Conservation (phyloP, 805 yeast species). For the Pachysolen tannophilus region DNA sequence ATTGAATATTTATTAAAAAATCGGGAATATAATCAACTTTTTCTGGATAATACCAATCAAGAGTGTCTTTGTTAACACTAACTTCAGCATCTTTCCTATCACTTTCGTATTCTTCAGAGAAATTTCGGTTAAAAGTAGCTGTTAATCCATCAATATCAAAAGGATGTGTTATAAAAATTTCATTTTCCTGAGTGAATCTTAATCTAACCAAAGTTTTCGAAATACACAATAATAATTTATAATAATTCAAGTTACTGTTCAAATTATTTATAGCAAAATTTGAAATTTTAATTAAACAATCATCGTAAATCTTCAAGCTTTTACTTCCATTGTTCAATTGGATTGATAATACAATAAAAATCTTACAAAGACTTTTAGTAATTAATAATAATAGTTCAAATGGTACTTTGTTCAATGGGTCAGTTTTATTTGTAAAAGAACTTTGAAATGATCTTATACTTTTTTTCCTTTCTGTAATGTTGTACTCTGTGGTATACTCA, state of each 20-base stretch:
- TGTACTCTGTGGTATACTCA: too few relatives aligned
- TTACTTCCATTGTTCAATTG: constrained; percentile 1
- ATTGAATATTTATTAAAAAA: constrained; percentile 32
- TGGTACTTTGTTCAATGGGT: background rate
- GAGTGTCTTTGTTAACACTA: too few relatives aligned
- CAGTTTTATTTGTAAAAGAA: background rate
- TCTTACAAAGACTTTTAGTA: constrained; percentile 15
- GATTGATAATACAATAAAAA: constrained; percentile 2
- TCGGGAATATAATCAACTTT: constrained; percentile 38
- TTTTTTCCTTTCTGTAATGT: background rate
- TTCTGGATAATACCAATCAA: constrained; percentile 60
- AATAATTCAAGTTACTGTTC: constrained; percentile 24
- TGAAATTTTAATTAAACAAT: too few relatives aligned
- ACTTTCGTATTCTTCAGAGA: constrained; percentile 19
- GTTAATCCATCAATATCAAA: constrained; percentile 61
- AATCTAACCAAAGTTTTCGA: constrained; percentile 47
- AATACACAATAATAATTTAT: constrained; percentile 34
- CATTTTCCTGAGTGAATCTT: constrained; percentile 36
- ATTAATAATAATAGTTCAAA: constrained; percentile 11
- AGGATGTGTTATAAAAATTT: constrained; percentile 43
- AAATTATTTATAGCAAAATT: constrained; percentile 27
- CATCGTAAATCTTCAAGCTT: constrained; percentile 12
- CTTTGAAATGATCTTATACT: background rate
- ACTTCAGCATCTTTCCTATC: too few relatives aligned
- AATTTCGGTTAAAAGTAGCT: constrained; percentile 46